Percentiles rank a stretch among this genome's conserved stretches.
Conservation (phyloP, 192 early-diverging fungal species). For the Chytriomyces sp. region DNA sequence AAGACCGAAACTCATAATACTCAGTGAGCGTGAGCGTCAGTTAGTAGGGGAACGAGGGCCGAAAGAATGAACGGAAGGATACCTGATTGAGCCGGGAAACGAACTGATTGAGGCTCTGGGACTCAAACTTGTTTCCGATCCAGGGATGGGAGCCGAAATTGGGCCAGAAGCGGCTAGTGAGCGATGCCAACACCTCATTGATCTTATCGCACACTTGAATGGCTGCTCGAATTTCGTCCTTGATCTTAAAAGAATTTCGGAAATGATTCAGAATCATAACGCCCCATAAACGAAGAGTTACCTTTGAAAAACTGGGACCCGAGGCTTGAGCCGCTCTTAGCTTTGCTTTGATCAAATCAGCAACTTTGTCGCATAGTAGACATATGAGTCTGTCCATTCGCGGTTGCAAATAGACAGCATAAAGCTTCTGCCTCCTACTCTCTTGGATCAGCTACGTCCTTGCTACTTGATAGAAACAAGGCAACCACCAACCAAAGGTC, state of each 20-base stretch:
- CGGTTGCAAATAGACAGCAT: conserved; percentile 39
- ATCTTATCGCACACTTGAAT: conserved; percentile 28
- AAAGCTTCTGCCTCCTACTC: conserved; percentile 40
- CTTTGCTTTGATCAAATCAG: conserved; percentile 34
- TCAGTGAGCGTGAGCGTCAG: conserved; percentile 40
- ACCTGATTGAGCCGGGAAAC: conserved; percentile 35
- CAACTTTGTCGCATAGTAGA: conserved; percentile 34
- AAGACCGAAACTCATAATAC: conserved; percentile 40
- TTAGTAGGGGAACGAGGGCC: conserved; percentile 33
- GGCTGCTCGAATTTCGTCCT: conserved; percentile 35
- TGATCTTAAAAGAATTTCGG: too few relatives aligned
- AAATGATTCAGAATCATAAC: not conserved
- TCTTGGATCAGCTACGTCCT: too few relatives aligned
- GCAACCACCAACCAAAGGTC: conserved; percentile 19
- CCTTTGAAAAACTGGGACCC: conserved; percentile 28
- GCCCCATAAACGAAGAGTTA: too few relatives aligned
- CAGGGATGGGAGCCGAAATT: conserved; percentile 45
- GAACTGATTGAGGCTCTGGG: conserved; percentile 22
- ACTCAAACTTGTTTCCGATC: conserved; percentile 38
- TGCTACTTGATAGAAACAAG: not conserved
- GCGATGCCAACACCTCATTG: conserved; percentile 26
- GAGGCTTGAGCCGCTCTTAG: conserved; percentile 9
- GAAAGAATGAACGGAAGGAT: conserved; percentile 30
- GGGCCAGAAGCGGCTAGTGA: conserved; percentile 56
- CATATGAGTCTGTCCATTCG: conserved; percentile 48